Evolutionary conservation across 257 asterid species (phyloP), one percentile per base, ranked within the genome.

Genomic region (Catharanthus roseus): DNA sequence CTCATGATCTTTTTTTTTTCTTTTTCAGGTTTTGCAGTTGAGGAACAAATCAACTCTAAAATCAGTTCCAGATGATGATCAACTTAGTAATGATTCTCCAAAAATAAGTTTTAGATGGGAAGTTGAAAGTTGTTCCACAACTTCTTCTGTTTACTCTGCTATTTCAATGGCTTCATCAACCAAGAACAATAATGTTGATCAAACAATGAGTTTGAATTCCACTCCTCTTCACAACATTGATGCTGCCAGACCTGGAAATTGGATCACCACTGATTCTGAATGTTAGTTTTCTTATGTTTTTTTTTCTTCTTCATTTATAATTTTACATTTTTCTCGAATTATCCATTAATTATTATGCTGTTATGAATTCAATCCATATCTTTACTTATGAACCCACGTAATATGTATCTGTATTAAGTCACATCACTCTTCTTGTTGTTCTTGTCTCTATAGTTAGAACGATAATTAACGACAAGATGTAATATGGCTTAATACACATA

Each of bases 261-360:
- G 97, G 97, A 84, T 92, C 81, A 89, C 92, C 63, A 86, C 97
- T 0, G 96, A 92, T 78, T 80, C 96, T 64, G 97, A 92, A 74
- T 92, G 97, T 91, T 78, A 81, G 89, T 26, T 6, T 75, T 10
- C 10, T 10, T 1, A 6, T 62, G 5, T 42, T 6, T 7, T 38
- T 3, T 3, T 66, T 61, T 6, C 51, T 51, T 41, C n/a, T n/a
- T n/a, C n/a, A n/a, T n/a, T n/a, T n/a, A n/a, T n/a, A n/a, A n/a
- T n/a, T n/a, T n/a, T n/a, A n/a, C n/a, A n/a, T n/a, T n/a, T n/a
- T n/a, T n/a, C n/a, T n/a, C n/a, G n/a, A n/a, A n/a, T n/a, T n/a
- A n/a, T n/a, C n/a, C n/a, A n/a, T n/a, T n/a, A n/a, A n/a, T n/a
- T n/a, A n/a, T n/a, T n/a, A n/a, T n/a, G n/a, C n/a, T n/a, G n/a